A percentile compares a stretch with the other conserved stretches of the same genome.
Evolutionary conservation across 139 green algal species (phyloP).

Genomic region (Tetradesmus obliquus): DNA sequence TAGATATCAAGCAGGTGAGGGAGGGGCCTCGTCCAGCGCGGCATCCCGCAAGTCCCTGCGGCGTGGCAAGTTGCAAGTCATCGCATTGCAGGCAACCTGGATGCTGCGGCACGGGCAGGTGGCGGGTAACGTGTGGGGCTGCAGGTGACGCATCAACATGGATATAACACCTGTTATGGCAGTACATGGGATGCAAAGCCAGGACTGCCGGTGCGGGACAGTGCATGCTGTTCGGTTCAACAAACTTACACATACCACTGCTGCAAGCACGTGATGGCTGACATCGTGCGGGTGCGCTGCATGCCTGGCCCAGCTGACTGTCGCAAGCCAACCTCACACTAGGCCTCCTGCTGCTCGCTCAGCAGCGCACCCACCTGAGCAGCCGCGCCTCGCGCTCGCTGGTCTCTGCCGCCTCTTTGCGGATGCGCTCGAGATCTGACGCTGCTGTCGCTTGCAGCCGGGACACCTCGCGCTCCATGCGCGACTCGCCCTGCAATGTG

Average conservation of each 20-base stretch:
- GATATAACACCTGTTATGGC: no score
- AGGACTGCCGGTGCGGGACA: no score
- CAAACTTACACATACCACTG: background rate
- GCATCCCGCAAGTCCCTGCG: constrained; percentile 25
- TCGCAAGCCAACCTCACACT: no score
- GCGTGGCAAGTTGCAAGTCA: background rate
- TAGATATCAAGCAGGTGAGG: background rate
- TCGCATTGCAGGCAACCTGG: background rate
- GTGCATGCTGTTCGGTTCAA: no score
- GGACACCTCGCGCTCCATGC: constrained; percentile 95
- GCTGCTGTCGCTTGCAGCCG: constrained; percentile 88
- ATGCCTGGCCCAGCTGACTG: no score
- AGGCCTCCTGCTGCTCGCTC: no score
- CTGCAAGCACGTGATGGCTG: constrained; percentile 61
- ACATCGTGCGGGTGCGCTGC: no score
- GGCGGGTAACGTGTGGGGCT: background rate
- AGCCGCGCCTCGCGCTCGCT: constrained; percentile 66
- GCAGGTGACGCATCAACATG: no score
- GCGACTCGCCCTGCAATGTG: constrained; percentile 90
- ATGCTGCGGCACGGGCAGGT: background rate
- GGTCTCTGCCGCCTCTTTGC: constrained; percentile 90
- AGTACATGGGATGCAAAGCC: no score
- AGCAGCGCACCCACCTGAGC: constrained; percentile 61
- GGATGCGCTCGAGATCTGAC: constrained; percentile 95
- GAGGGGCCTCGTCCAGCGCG: constrained; percentile 18